Evolutionary conservation across 2,329 filamentous ascomycete genomes (phyloP).

Genomic region (Apiospora pterosperma): DNA sequence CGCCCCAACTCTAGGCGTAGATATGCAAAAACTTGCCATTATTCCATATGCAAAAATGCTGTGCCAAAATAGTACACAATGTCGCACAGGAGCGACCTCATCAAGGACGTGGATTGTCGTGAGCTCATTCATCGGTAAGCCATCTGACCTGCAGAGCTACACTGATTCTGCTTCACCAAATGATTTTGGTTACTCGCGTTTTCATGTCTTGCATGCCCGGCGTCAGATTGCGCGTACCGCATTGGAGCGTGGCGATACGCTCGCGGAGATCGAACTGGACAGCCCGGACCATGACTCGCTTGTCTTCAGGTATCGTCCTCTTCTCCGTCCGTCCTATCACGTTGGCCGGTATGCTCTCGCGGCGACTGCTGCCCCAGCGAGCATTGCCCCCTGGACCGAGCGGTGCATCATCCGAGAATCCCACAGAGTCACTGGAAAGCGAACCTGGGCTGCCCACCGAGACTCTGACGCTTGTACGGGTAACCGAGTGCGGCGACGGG

Average conservation of each 20-base stretch:
- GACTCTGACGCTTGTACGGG: constrained; percentile 23
- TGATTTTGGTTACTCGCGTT: constrained; percentile 41
- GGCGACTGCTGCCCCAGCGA: constrained; percentile 31
- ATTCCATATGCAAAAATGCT: not conserved
- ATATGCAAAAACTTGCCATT: not conserved
- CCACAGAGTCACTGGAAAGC: constrained; percentile 24
- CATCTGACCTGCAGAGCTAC: not conserved
- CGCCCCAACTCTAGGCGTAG: not conserved
- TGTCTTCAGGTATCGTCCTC: constrained; percentile 45
- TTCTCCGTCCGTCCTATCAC: constrained; percentile 16
- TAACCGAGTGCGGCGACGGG: constrained; percentile 19
- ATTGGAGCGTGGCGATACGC: constrained; percentile 45
- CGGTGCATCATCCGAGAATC: constrained; percentile 31
- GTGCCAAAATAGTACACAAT: not conserved
- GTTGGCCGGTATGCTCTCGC: constrained; percentile 17
- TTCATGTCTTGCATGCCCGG: constrained; percentile 44
- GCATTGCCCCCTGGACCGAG: constrained; percentile 42
- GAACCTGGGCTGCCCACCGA: constrained; percentile 19
- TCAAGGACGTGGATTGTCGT: not conserved
- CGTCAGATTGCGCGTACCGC: constrained; percentile 51
- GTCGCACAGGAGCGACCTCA: not conserved
- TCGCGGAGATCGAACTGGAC: constrained; percentile 55
- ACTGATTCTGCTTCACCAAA: constrained; percentile 35
- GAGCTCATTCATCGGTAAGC: not conserved
- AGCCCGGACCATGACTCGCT: constrained; percentile 52